phyloP scores from a whole-genome alignment of 345 rosid genomes.

The Dipteronia dyeriana region DNA sequence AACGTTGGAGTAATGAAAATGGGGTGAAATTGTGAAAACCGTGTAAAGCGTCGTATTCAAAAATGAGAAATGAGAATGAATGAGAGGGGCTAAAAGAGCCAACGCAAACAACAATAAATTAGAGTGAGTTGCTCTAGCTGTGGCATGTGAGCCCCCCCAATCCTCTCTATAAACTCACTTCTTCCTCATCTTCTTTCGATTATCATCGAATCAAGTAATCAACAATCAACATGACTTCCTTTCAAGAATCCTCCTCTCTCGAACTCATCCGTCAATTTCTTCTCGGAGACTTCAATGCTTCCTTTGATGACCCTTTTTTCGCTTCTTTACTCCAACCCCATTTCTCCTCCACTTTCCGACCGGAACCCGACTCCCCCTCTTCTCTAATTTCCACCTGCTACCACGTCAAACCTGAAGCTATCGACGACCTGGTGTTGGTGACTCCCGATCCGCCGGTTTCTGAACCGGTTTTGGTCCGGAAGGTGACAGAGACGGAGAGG shows the following conservation, averaged over 20 bases:
- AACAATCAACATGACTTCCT: conserved; percentile 1
- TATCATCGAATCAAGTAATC: background rate
- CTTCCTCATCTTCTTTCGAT: background rate
- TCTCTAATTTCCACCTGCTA: background rate
- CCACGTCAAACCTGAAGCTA: conserved; percentile 29
- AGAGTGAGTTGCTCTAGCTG: background rate
- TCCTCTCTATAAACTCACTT: background rate
- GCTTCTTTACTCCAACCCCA: conserved; percentile 34
- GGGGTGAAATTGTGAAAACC: background rate
- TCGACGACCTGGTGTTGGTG: conserved; percentile 15
- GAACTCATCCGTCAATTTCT: conserved; percentile 56
- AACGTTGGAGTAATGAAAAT: too few species aligned
- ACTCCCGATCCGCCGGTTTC: conserved; percentile 4
- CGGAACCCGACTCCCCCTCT: conserved; percentile 40
- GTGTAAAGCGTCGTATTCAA: background rate
- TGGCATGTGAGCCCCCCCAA: too few species aligned
- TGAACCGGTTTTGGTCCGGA: background rate
- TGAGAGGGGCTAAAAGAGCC: background rate
- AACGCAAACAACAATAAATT: background rate
- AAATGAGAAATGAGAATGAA: background rate
- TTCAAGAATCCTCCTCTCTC: conserved; percentile 38
- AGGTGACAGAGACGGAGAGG: conserved; percentile 26
- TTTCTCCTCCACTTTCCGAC: conserved; percentile 28
- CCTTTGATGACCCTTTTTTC: conserved; percentile 40
- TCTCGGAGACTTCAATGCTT: conserved; percentile 48